Evolutionary conservation across 2,329 filamentous ascomycete species (phyloP).

Genomic region (Chalaropsis thielavioides): DNA sequence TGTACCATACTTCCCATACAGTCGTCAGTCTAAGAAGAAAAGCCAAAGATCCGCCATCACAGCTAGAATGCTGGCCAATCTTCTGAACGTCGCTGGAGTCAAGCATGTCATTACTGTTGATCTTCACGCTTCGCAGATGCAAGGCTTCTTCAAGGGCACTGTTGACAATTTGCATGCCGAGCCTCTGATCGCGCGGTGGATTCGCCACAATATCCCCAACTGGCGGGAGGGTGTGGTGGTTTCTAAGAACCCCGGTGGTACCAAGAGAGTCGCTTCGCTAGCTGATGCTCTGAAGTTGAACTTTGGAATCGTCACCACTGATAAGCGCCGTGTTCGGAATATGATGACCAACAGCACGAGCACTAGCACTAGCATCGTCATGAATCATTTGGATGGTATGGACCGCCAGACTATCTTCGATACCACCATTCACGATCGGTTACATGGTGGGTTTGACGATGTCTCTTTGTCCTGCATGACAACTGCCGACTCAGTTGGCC

Average conservation of each 20-base stretch:
- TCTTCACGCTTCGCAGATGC: slow-evolving; percentile 95
- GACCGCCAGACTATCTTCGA: slow-evolving; percentile 34
- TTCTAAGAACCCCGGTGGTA: slow-evolving; percentile 94
- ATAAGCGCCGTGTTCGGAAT: slow-evolving; percentile 49
- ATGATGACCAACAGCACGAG: slow-evolving; percentile 71
- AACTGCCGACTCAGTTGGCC: slow-evolving; percentile 8
- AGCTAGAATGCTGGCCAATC: slow-evolving; percentile 90
- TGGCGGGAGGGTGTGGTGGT: slow-evolving; percentile 93
- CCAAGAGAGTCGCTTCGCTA: slow-evolving; percentile 89
- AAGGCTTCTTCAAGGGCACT: slow-evolving; percentile 95
- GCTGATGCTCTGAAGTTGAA: slow-evolving; percentile 94
- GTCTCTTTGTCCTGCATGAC: slow-evolving; percentile 3
- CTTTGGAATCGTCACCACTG: slow-evolving; percentile 90
- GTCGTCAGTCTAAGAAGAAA: slow-evolving; percentile 98
- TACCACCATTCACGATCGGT: slow-evolving; percentile 18
- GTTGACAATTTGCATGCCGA: slow-evolving; percentile 97
- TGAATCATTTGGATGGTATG: slow-evolving; percentile 49
- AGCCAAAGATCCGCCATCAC: slow-evolving; percentile 92
- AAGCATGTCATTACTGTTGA: slow-evolving; percentile 97
- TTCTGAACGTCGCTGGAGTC: slow-evolving; percentile 83
- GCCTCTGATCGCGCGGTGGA: slow-evolving; percentile 89
- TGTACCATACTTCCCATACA: slow-evolving; percentile 96
- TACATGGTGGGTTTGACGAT: slow-evolving; percentile 12
- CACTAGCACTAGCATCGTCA: slow-evolving; percentile 70
- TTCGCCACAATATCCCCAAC: slow-evolving; percentile 69